A percentile compares a stretch with the other conserved stretches of the same genome.
phyloP scores from a whole-genome alignment of 495 filamentous ascomycete genomes.

The Penicillium coffeae region DNA sequence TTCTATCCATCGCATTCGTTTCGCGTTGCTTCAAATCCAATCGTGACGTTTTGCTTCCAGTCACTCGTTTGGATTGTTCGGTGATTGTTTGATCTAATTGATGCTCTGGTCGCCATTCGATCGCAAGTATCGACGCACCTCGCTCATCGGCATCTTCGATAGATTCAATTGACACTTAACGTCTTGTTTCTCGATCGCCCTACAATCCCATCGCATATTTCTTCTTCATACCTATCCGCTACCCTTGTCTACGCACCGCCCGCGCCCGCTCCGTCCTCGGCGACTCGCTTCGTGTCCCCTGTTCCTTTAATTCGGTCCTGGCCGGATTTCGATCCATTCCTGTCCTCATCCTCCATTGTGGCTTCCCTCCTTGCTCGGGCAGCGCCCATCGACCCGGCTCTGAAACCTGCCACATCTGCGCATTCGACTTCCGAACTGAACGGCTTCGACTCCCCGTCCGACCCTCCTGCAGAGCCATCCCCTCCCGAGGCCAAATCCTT shows the following conservation, averaged over 20 bases:
- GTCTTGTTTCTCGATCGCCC: too few relatives aligned
- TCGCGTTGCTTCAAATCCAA: neutral
- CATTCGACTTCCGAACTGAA: constrained; percentile 35
- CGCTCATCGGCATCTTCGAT: too few relatives aligned
- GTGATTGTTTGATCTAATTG: neutral
- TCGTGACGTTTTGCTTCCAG: too few relatives aligned
- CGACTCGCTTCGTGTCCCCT: constrained; percentile 9
- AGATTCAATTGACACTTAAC: too few relatives aligned
- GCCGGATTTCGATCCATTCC: constrained; percentile 37
- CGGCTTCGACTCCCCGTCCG: constrained; percentile 25
- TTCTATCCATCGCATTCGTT: neutral
- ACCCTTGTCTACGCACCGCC: neutral
- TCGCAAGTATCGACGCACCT: neutral
- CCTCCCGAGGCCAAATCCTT: constrained; percentile 19
- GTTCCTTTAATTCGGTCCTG: constrained; percentile 33
- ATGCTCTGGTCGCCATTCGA: neutral
- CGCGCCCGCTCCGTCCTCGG: neutral
- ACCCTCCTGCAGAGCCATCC: constrained; percentile 15
- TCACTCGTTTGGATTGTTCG: neutral
- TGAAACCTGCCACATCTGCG: constrained; percentile 43
- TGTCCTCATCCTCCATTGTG: constrained; percentile 42
- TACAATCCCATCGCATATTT: too few relatives aligned
- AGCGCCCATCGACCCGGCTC: constrained; percentile 55
- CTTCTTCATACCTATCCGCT: too few relatives aligned
- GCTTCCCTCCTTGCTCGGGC: constrained; percentile 51